These are phyloP conservation scores for Acarospora socialis DNA, from an alignment of 2,329 filamentous ascomycete genomes.

Conservation along the genomic window DNA sequence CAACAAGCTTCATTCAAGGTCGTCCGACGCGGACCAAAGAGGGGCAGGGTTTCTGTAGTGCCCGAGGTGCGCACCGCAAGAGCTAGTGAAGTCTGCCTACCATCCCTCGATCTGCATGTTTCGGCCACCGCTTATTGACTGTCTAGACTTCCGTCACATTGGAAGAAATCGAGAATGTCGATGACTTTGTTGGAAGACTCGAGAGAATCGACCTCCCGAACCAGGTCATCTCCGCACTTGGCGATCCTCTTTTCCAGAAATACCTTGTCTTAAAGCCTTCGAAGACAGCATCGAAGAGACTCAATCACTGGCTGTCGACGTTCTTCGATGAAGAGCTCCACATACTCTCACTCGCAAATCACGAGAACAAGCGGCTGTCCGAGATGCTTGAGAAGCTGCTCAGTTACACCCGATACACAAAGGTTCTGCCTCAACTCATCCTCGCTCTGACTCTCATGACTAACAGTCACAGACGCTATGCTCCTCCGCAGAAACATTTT, in stretches of 20 bases:
- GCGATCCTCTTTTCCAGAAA: conserved; percentile 66
- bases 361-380: conserved; percentile 3
- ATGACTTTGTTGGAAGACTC: conserved; percentile 55
- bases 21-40: conserved; percentile 37
- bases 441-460: too few relatives aligned
- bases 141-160: conserved; percentile 29
- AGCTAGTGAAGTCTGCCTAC: conserved; percentile 43
- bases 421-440: too few relatives aligned
- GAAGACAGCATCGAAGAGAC: conserved; percentile 16
- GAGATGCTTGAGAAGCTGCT: conserved; percentile 2
- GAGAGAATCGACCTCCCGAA: conserved; percentile 71
- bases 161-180: conserved; percentile 62
- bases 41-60: conserved; percentile 38
- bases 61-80: conserved; percentile 62
- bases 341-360: conserved; percentile 1
- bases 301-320: conserved; percentile 25
- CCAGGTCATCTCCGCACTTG: conserved; percentile 63
- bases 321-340: conserved; percentile 24
- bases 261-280: conserved; percentile 22
- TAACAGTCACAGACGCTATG: conserved; percentile 18
- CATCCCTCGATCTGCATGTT: conserved; percentile 2
- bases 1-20: conserved; percentile 43
- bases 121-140: not conserved
- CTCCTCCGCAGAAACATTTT: conserved; percentile 20
- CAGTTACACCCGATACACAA: conserved; percentile 5